Evolutionary conservation across 2,329 filamentous ascomycete genomes (phyloP).

Genomic region (Colletotrichum agaves): DNA sequence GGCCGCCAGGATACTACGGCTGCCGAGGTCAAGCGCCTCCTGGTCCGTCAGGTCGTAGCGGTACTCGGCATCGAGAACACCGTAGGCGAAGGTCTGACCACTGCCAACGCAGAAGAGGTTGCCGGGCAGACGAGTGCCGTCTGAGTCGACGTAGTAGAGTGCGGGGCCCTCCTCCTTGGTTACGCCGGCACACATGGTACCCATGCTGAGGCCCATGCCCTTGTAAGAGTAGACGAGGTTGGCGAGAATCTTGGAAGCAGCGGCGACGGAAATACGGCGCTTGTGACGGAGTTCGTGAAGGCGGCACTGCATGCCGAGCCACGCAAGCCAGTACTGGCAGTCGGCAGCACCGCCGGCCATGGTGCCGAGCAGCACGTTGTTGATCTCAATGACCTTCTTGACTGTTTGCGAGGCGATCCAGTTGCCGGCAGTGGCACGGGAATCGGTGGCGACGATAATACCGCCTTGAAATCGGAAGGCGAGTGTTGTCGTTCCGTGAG

Average conservation of each 20-base stretch:
- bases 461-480: conserved; percentile 98
- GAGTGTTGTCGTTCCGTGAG: conserved; percentile 97
- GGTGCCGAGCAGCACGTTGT: conserved; percentile 90
- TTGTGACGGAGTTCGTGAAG: conserved; percentile 99
- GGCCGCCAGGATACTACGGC: conserved; percentile 92
- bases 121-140: conserved; percentile 90
- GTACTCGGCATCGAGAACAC: conserved; percentile 97
- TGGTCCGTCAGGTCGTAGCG: conserved; percentile 86
- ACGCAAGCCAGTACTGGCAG: conserved; percentile 99
- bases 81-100: conserved; percentile 98
- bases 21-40: conserved; percentile 90
- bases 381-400: conserved; percentile 99
- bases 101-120: conserved; percentile 99
- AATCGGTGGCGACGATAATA: conserved; percentile 98
- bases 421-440: conserved; percentile 94
- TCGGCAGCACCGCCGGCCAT: conserved; percentile 99
- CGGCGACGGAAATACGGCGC: conserved; percentile 96
- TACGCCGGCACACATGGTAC: conserved; percentile 98
- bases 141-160: conserved; percentile 98
- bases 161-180: conserved; percentile 95
- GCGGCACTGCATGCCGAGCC: conserved; percentile 98
- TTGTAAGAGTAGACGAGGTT: conserved; percentile 99
- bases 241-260: conserved; percentile 97
- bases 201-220: conserved; percentile 98
- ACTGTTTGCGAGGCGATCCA: conserved; percentile 99